A percentile compares a stretch with the other conserved stretches of the same genome.
Evolutionary conservation across 768 basidiomycete species (phyloP).

Genomic region (Tulasnella sp.): DNA sequence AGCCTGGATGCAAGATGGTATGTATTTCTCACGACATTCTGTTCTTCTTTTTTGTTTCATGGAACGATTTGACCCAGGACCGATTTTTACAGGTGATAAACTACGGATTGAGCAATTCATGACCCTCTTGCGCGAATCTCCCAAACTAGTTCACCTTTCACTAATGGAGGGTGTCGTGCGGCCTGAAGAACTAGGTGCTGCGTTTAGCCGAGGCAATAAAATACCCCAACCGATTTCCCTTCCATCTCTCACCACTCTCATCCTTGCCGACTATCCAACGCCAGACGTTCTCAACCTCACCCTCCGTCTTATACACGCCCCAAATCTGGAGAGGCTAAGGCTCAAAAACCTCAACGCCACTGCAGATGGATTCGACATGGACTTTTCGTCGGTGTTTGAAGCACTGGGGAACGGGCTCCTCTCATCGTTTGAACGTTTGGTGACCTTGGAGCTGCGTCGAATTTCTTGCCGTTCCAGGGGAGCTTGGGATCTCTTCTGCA

Average conservation of each 20-base stretch:
- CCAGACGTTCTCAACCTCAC: neutral
- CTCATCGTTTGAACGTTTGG: neutral
- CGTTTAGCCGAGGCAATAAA: neutral
- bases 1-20: neutral
- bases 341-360: neutral
- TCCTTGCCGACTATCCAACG: neutral
- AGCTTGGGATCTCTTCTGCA: neutral
- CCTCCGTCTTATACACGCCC: neutral
- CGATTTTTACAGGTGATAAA: neutral
- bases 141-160: constrained; percentile 34
- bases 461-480: neutral
- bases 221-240: neutral
- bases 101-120: neutral
- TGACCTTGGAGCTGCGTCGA: neutral
- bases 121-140: constrained; percentile 54
- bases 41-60: no score
- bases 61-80: neutral
- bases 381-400: neutral
- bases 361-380: neutral
- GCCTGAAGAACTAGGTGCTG: neutral
- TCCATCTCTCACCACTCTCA: neutral
- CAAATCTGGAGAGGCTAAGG: neutral
- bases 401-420: neutral
- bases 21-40: neutral
- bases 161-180: neutral